Conservation (phyloP, 1,284 basidiomycete species). For the Leccinum subrobustum region DNA sequence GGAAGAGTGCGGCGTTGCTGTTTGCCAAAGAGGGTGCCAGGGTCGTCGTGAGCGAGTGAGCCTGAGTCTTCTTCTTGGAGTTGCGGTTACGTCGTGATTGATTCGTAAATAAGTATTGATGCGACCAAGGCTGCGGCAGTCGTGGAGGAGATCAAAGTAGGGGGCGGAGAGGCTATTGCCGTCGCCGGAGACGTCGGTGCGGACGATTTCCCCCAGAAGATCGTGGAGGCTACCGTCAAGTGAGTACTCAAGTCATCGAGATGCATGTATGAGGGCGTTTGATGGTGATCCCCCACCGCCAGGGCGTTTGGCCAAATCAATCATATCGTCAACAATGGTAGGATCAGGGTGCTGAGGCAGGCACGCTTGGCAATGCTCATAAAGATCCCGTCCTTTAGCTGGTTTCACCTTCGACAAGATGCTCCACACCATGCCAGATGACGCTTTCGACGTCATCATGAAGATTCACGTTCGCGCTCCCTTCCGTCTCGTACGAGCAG, state of each 20-base stretch:
- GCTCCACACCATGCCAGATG: slow-evolving; percentile 85
- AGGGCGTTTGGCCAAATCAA: slow-evolving; percentile 82
- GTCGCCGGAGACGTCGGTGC: slow-evolving; percentile 78
- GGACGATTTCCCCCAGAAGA: slow-evolving; percentile 78
- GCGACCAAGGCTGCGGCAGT: slow-evolving; percentile 64
- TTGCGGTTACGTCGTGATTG: not conserved
- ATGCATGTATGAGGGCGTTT: slow-evolving; percentile 1
- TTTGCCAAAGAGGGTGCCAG: slow-evolving; percentile 87
- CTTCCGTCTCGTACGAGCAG: slow-evolving; percentile 81
- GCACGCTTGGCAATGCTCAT: not conserved
- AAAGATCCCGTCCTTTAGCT: slow-evolving; percentile 39
- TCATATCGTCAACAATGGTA: slow-evolving; percentile 84
- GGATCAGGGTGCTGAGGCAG: slow-evolving; percentile 9
- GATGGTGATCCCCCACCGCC: not conserved
- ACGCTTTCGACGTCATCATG: slow-evolving; percentile 78
- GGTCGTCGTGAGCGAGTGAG: slow-evolving; percentile 81
- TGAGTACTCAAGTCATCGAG: slow-evolving; percentile 36
- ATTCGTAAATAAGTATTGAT: slow-evolving; percentile 51
- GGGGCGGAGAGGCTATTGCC: slow-evolving; percentile 71
- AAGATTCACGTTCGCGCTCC: slow-evolving; percentile 70
- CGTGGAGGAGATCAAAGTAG: slow-evolving; percentile 70
- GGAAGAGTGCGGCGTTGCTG: slow-evolving; percentile 68
- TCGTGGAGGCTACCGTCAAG: slow-evolving; percentile 77
- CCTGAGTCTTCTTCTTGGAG: slow-evolving; percentile 11
- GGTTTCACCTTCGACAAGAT: slow-evolving; percentile 89